Evolutionary conservation across 805 yeast species (phyloP).

Genomic region (Nakazawaea holstii): DNA sequence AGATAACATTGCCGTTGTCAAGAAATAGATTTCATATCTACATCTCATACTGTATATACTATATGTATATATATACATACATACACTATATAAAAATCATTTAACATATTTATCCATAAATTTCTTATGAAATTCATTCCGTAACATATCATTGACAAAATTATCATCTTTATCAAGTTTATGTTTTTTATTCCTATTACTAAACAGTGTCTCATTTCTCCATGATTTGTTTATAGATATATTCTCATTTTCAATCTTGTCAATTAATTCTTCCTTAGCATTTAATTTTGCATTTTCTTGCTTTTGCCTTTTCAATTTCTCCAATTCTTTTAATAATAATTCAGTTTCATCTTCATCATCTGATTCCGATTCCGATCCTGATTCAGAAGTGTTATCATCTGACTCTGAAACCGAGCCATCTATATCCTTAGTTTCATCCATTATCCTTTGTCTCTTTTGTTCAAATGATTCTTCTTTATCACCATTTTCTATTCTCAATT

Average conservation of each 20-base stretch:
- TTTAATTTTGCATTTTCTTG: slow-evolving; percentile 22
- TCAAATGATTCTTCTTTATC: slow-evolving; percentile 1
- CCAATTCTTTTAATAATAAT: slow-evolving; percentile 26
- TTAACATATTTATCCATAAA: slow-evolving; percentile 35
- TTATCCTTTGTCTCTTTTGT: slow-evolving; percentile 13
- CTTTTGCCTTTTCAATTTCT: slow-evolving; percentile 24
- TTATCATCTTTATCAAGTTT: slow-evolving; percentile 17
- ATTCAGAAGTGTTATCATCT: too few species aligned
- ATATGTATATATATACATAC: background rate
- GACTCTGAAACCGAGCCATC: too few species aligned
- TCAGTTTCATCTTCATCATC: slow-evolving; percentile 44
- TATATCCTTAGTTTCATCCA: slow-evolving; percentile 13
- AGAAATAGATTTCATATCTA: slow-evolving; percentile 14
- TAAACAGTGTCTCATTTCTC: slow-evolving; percentile 30
- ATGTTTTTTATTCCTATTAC: slow-evolving; percentile 20
- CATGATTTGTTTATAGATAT: slow-evolving; percentile 20
- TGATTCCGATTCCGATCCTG: background rate
- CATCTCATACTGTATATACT: background rate
- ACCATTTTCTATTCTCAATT: background rate
- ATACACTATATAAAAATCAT: slow-evolving; percentile 13
- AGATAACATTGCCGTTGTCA: slow-evolving; percentile 59
- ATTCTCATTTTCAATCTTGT: slow-evolving; percentile 16
- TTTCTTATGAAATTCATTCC: slow-evolving; percentile 34
- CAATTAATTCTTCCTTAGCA: slow-evolving; percentile 20
- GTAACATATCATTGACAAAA: slow-evolving; percentile 25